Evolutionary conservation across 2,329 filamentous ascomycete species (phyloP), one percentile per base, ranked within the genome.

Genomic region (Talaromyces marneffei): DNA sequence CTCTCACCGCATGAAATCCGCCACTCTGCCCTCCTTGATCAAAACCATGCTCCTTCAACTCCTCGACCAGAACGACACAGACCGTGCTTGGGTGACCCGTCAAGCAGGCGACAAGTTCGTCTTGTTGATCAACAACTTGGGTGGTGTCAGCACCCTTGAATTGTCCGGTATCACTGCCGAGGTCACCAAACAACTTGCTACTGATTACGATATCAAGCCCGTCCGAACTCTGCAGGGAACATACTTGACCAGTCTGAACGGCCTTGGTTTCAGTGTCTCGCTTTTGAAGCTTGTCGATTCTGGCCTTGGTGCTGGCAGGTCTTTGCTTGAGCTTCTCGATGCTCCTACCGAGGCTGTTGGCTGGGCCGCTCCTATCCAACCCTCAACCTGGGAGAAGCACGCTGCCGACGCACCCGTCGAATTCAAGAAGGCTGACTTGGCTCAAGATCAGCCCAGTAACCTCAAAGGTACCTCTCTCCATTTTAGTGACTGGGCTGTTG

Each of bases 171-270:
- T 90, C 65, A 86, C 85, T 1, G 80, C 83, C n/a, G 87, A 89
- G 71, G 83, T 88, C 6, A 78, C 85, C 5, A 77, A 79, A 44
- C 87, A 89, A 69, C 76, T 90, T 46, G 78, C 81, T 62, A 77
- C 76, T 33, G 77, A 79, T 62, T 87, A 85, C 70, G 78, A 80
- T 33, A 85, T 89, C 67, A 82, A 81, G 66, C 86, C 86, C 0
- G 80, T 82, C 25, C 77, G 87, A 42, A 81, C 87, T 50, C 78
- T 89, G 39, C 78, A 85, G 31, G 85, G 87, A 10, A 88, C 86
- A 0, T 90, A 86, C 75, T 86, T 90, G 81, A 90, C 87, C 18
- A 88, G 86, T 65, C 73, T 91, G 64, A 89, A 91, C 65, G 87
- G 86, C 1, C 78, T 88, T 7, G 88, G 88, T 4, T 90, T 91